These are phyloP conservation scores for Scenedesmus sp. DNA, from an alignment of 163 green algal species.

Conservation along the genomic window DNA sequence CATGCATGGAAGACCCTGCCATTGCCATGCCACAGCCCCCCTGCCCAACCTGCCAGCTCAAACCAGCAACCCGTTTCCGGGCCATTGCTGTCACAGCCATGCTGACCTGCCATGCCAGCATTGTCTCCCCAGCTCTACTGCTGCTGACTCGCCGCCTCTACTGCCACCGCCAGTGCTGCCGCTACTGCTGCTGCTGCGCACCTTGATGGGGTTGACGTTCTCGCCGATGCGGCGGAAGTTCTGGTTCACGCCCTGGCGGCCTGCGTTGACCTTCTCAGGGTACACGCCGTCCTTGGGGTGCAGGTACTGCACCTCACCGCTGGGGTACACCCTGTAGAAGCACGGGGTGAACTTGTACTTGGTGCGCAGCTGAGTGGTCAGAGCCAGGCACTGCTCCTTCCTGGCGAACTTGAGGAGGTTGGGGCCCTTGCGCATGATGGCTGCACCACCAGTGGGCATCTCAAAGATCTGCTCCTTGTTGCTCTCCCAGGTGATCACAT, in stretches of 20 bases:
- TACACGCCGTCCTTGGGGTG: constrained; percentile 99
- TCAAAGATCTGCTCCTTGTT: constrained; percentile 99
- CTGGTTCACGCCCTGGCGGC: constrained; percentile 88
- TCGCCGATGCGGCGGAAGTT: constrained; percentile 96
- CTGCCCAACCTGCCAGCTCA: background rate
- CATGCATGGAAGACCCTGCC: background rate
- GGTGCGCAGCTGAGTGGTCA: constrained; percentile 95
- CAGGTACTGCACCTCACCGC: constrained; percentile 98
- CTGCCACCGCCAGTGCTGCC: background rate
- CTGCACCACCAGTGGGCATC: constrained; percentile 98
- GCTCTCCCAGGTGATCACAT: constrained; percentile 98
- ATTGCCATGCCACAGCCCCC: too few species aligned
- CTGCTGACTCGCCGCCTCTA: background rate
- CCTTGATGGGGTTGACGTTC: constrained; percentile 94
- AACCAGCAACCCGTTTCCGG: background rate
- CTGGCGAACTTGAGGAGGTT: constrained; percentile 99
- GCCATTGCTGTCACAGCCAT: too few species aligned
- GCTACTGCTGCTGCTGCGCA: constrained; percentile 49
- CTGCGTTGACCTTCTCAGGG: constrained; percentile 99
- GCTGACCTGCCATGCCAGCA: too few species aligned
- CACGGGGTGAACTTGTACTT: constrained; percentile 97
- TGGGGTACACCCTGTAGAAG: constrained; percentile 97
- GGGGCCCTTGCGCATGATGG: constrained; percentile 97
- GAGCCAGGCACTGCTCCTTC: constrained; percentile 99
- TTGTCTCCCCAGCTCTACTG: background rate